A percentile compares a stretch with the other conserved stretches of the same genome.
phyloP scores from a whole-genome alignment of 495 filamentous ascomycete species.

The Baudoinia panamericana region DNA sequence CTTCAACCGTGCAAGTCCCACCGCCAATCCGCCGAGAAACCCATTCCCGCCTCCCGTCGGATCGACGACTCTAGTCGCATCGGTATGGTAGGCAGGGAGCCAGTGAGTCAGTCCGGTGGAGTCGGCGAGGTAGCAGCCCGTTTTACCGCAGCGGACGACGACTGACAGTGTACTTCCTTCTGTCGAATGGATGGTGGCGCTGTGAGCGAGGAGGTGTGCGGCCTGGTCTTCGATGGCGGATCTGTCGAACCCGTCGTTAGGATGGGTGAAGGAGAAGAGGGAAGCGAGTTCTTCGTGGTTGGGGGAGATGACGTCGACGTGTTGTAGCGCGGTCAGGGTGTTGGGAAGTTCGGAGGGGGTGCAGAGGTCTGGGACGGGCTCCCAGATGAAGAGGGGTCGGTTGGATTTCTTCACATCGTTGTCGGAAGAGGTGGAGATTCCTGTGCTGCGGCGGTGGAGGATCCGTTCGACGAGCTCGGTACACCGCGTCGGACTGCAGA shows the following conservation, averaged over 20 bases:
- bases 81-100: constrained; percentile 48
- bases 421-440: neutral
- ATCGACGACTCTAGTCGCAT: constrained; percentile 52
- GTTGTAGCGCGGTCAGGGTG: constrained; percentile 53
- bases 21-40: constrained; percentile 72
- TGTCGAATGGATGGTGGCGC: constrained; percentile 37
- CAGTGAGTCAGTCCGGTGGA: constrained; percentile 26
- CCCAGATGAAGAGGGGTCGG: constrained; percentile 80
- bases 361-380: constrained; percentile 84
- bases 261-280: constrained; percentile 45
- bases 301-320: constrained; percentile 75
- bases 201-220: constrained; percentile 42
- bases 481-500: constrained; percentile 70
- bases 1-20: constrained; percentile 51
- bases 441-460: constrained; percentile 32
- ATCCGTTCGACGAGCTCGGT: constrained; percentile 56
- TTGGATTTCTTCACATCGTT: too few species aligned
- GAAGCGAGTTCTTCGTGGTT: constrained; percentile 75
- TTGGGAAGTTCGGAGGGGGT: constrained; percentile 58
- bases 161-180: constrained; percentile 36
- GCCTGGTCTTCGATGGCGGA: constrained; percentile 40
- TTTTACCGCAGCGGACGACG: constrained; percentile 44
- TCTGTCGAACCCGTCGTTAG: constrained; percentile 23
- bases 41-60: constrained; percentile 94
- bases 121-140: constrained; percentile 46